Base-by-base conservation (phyloP, 2,329 filamentous ascomycete species). In the Cordyceps pruinosa region DNA sequence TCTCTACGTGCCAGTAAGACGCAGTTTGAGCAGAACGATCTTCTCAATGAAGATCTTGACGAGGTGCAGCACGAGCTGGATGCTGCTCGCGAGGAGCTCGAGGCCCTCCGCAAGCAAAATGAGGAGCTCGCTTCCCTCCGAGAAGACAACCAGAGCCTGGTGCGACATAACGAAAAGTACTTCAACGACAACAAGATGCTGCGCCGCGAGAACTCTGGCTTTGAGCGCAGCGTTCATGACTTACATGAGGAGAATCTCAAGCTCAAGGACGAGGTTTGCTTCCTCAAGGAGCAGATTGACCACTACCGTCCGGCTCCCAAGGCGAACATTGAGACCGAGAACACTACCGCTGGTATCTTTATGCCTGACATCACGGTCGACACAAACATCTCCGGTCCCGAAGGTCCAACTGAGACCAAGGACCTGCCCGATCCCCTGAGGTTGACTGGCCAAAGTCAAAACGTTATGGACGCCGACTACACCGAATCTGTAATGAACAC, bases 81-180 rank as follows among this genome's bases (percentile, higher is more conserved):
- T 30, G 69, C 67, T 34, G 70, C 68, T 21, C 71, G 69, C 7
- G 46, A 57, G 39, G 54, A 57, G 46, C 54, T 56, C 21, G 53
- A 56, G 15, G 30, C 34, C 4, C 35, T 57, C 35, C 58, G 52
- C 30, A 48, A 51, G 34, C 28, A 50, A 13, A 42, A 41, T 12
- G 53, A 56, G 19, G 58, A 59, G 26, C 32, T 56, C 17, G 48
- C 21, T 42, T 41, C 47, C 7, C 35, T 56, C n/a, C 71, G 72
- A 37, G 70, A 80, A 60, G 79, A 82, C 62, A 79, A 81, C 59
- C 69, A 75, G 34, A 77, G 75, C 61, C 73, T 82, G 23, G 78
- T 79, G 53, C 77, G 76, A 37, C 77, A 80, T 64, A 82, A 82
- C 58, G 78, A 82, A 50, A 77, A 75, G 59, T 81, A 80, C 62